These are phyloP conservation scores for Zelonia costaricensis DNA, from an alignment of 208 protist genomes.

Conservation along the genomic window DNA sequence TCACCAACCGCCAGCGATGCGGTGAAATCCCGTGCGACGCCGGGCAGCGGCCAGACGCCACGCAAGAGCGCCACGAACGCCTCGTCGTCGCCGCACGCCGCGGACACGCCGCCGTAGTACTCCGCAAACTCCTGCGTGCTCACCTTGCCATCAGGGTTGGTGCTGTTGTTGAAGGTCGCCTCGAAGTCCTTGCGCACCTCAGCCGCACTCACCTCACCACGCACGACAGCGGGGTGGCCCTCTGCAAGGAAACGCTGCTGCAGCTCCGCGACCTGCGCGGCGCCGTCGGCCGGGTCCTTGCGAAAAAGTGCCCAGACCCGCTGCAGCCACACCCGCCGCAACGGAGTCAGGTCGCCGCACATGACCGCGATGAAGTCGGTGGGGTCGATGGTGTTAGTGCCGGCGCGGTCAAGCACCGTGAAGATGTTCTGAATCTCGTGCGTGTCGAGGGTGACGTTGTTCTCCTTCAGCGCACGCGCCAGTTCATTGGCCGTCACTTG, in stretches of 20 bases:
- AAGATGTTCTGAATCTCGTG: conserved; percentile 66
- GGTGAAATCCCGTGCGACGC: conserved; percentile 30
- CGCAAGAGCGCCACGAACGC: conserved; percentile 58
- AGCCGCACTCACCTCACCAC: conserved; percentile 27
- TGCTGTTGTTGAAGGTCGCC: conserved; percentile 69
- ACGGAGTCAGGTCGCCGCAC: conserved; percentile 42
- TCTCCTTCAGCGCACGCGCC: conserved; percentile 32
- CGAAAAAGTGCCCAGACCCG: conserved; percentile 62
- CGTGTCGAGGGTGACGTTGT: conserved; percentile 45
- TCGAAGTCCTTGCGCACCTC: conserved; percentile 61
- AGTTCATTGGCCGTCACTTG: conserved; percentile 44
- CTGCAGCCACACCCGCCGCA: conserved; percentile 60
- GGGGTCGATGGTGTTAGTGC: conserved; percentile 55
- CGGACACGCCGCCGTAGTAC: conserved; percentile 78
- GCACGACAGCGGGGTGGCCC: conserved; percentile 65
- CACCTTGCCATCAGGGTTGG: conserved; percentile 79
- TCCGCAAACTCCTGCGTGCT: conserved; percentile 83
- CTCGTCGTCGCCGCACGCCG: conserved; percentile 51
- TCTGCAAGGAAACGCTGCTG: conserved; percentile 42
- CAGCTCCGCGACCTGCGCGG: conserved; percentile 44
- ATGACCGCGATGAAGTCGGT: conserved; percentile 74
- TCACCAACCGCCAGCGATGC: conserved; percentile 10
- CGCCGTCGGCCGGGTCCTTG: conserved; percentile 38
- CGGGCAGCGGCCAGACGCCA: conserved; percentile 60
- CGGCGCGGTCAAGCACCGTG: conserved; percentile 59